Percentiles rank a stretch among this genome's conserved stretches.
phyloP scores from a whole-genome alignment of 139 green algal species.

The Chlorella sp. region DNA sequence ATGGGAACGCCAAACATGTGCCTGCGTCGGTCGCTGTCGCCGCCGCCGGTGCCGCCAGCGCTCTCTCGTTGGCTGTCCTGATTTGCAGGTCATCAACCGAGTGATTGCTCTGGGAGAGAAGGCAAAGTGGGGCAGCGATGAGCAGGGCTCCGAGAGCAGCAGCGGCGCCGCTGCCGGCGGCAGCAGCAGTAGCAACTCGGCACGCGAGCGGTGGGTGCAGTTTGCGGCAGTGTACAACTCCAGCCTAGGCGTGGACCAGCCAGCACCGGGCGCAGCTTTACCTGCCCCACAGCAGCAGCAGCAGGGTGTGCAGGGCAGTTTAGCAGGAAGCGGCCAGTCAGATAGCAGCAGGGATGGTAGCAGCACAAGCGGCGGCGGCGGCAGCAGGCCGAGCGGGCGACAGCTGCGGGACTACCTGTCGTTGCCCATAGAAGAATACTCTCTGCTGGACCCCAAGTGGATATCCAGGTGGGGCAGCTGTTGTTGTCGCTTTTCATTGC shows the following conservation, averaged over 20 bases:
- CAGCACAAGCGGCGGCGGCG: not conserved
- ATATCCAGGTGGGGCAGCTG: constrained; percentile 6
- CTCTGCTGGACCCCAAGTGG: constrained; percentile 50
- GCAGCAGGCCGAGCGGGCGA: not conserved
- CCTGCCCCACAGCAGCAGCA: not conserved
- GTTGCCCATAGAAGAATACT: constrained; percentile 41
- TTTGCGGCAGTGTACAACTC: constrained; percentile 27
- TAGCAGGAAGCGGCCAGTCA: too few relatives aligned
- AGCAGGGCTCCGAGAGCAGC: too few relatives aligned
- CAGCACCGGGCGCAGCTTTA: too few relatives aligned
- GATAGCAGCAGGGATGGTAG: not conserved
- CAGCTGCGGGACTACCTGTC: constrained; percentile 42
- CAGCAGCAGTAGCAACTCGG: not conserved
- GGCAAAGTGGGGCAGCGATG: constrained; percentile 5
- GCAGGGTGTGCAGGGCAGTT: not conserved
- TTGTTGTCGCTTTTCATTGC: not conserved
- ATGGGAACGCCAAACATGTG: too few relatives aligned
- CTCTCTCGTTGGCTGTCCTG: not conserved
- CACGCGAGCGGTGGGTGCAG: constrained; percentile 40
- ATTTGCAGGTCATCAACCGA: constrained; percentile 36
- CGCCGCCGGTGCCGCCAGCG: too few relatives aligned
- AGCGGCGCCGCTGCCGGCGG: not conserved
- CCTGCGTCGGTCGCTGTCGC: too few relatives aligned
- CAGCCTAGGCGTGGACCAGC: not conserved
- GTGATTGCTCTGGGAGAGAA: constrained; percentile 25